Evolutionary conservation across 2,329 filamentous ascomycete species (phyloP).

Genomic region (Phialophora verrucosa): DNA sequence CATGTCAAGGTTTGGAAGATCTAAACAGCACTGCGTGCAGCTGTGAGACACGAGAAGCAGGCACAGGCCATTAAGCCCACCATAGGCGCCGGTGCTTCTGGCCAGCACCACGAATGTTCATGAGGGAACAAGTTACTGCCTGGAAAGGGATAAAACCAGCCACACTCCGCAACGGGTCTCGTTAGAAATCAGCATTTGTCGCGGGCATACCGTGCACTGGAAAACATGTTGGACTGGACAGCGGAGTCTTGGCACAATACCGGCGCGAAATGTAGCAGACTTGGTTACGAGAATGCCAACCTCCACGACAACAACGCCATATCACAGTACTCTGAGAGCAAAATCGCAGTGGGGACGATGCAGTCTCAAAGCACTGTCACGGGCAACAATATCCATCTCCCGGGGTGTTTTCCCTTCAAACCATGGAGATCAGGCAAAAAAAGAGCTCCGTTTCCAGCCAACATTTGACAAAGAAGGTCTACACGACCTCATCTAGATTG

Average conservation of each 20-base stretch:
- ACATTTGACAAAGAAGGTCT: background rate
- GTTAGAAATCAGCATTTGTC: background rate
- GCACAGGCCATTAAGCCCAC: background rate
- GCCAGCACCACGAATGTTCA: background rate
- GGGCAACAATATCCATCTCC: background rate
- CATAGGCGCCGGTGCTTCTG: background rate
- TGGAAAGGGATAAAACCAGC: background rate
- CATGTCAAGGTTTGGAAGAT: constrained; percentile 39
- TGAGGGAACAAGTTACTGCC: background rate
- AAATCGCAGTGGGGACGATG: background rate
- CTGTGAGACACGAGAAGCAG: background rate
- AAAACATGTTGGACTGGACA: background rate
- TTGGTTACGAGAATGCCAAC: background rate
- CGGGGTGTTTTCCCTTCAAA: background rate
- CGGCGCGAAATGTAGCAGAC: background rate
- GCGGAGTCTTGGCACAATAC: background rate
- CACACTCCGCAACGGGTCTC: background rate
- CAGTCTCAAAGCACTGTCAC: background rate
- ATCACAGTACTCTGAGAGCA: background rate
- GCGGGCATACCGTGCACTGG: background rate
- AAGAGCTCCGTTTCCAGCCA: background rate
- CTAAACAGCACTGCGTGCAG: constrained; percentile 5
- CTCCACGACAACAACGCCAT: background rate
- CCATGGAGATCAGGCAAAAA: background rate
- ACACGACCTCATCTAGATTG: background rate